A percentile compares a stretch with the other conserved stretches of the same genome.
These are phyloP conservation scores for Phytophthora boehmeriae DNA, from an alignment of 352 stramenopile species.

Conservation along the genomic window DNA sequence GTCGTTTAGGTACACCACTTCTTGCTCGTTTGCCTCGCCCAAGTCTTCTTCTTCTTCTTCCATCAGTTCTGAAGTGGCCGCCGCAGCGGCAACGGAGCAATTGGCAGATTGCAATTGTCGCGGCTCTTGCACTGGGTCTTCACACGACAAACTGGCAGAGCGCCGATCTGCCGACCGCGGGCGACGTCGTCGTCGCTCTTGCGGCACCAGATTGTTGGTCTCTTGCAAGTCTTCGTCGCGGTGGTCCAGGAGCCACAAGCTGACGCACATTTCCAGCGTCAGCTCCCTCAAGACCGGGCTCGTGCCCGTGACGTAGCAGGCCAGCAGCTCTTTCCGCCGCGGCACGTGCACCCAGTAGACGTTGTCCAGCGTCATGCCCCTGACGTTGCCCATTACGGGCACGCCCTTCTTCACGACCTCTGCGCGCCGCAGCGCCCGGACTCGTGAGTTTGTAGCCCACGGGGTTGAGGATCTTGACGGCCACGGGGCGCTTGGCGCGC, in stretches of 20 bases:
- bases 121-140: slow-evolving; percentile 50
- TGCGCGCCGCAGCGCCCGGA: slow-evolving; percentile 67
- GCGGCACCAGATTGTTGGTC: slow-evolving; percentile 24
- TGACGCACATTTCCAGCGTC: slow-evolving; percentile 88
- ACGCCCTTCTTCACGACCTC: slow-evolving; percentile 87
- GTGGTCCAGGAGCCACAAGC: slow-evolving; percentile 79
- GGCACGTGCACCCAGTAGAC: slow-evolving; percentile 81
- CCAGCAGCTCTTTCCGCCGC: slow-evolving; percentile 62
- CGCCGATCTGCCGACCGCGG: slow-evolving; percentile 7
- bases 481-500: slow-evolving; percentile 80
- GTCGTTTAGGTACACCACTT: slow-evolving; percentile 31
- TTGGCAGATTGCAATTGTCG: slow-evolving; percentile 1
- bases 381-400: slow-evolving; percentile 52
- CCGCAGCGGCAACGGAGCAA: not conserved
- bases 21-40: slow-evolving; percentile 1
- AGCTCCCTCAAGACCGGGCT: slow-evolving; percentile 56
- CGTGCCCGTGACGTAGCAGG: slow-evolving; percentile 64
- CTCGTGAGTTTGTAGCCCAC: slow-evolving; percentile 94
- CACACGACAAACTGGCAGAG: slow-evolving; percentile 23
- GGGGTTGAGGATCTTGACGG: slow-evolving; percentile 98
- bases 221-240: slow-evolving; percentile 54
- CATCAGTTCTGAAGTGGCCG: not conserved
- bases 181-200: slow-evolving; percentile 14
- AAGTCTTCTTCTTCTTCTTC: slow-evolving; percentile 11
- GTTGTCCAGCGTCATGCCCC: slow-evolving; percentile 75